phyloP scores from a whole-genome alignment of 495 filamentous ascomycete genomes.

The Daldinia loculata region DNA sequence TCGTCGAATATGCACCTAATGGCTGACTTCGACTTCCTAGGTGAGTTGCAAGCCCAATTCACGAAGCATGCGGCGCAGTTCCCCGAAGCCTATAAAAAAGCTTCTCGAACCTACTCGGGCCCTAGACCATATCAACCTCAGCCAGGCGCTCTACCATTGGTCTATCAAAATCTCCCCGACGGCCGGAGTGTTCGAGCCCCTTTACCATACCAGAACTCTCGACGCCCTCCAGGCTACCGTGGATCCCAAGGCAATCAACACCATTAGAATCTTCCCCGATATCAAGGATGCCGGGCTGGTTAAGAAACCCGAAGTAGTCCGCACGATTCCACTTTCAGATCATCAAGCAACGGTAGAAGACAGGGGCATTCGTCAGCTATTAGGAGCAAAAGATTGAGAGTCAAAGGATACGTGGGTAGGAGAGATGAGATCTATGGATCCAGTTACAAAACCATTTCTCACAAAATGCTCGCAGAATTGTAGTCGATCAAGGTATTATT shows the following conservation, averaged over 20 bases:
- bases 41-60: constrained; percentile 1
- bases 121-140: neutral
- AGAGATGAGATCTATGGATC: neutral
- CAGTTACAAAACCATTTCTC: neutral
- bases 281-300: neutral
- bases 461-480: neutral
- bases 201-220: neutral
- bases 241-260: neutral
- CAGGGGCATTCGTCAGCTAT: neutral
- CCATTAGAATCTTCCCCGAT: neutral
- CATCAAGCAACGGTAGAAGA: neutral
- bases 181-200: neutral
- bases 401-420: too few species aligned
- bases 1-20: neutral
- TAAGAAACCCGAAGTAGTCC: neutral
- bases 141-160: neutral
- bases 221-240: neutral
- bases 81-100: neutral
- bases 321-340: neutral
- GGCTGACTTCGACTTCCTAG: constrained; percentile 1
- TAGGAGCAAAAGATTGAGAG: too few species aligned
- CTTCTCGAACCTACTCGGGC: neutral
- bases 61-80: neutral
- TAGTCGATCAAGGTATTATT: neutral
- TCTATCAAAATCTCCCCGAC: neutral